Conservation (phyloP, 176 grass and related monocot species). For the Carex myosuroides region DNA sequence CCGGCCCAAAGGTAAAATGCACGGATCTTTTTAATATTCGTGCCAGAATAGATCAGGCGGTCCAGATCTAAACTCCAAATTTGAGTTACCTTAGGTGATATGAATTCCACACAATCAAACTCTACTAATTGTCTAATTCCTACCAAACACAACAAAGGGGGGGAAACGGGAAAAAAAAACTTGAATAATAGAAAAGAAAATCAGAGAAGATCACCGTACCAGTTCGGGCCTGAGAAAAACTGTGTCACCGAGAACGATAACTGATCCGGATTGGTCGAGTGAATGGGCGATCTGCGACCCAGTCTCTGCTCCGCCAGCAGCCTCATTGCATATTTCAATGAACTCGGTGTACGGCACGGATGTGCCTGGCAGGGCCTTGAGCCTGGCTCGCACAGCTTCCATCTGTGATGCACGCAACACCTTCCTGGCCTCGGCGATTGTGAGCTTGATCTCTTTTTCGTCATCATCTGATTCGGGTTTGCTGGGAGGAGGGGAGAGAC, state of each 20-base stretch:
- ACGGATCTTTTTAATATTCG: too few relatives aligned
- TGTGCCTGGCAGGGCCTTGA: constrained; percentile 40
- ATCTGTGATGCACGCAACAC: constrained; percentile 59
- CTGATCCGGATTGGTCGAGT: constrained; percentile 79
- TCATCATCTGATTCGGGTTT: not conserved
- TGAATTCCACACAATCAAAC: constrained; percentile 21
- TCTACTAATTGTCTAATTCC: constrained; percentile 19
- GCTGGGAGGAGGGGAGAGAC: constrained; percentile 48
- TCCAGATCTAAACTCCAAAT: too few relatives aligned
- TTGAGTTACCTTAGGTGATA: too few relatives aligned
- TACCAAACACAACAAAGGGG: constrained; percentile 25
- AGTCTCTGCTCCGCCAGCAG: constrained; percentile 28
- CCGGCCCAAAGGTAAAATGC: too few relatives aligned
- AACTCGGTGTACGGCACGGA: constrained; percentile 55
- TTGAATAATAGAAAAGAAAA: not conserved
- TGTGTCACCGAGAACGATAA: constrained; percentile 69
- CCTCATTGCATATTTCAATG: constrained; percentile 59
- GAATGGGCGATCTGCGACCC: constrained; percentile 59
- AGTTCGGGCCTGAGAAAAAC: constrained; percentile 88
- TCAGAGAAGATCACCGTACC: constrained; percentile 36
- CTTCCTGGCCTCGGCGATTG: constrained; percentile 65
- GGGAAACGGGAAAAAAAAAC: not conserved
- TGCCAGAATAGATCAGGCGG: too few relatives aligned
- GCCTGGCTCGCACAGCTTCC: constrained; percentile 55
- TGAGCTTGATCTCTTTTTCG: constrained; percentile 30